These are phyloP conservation scores for Strobilomyces confusus DNA, from an alignment of 768 basidiomycete species.

Conservation along the genomic window DNA sequence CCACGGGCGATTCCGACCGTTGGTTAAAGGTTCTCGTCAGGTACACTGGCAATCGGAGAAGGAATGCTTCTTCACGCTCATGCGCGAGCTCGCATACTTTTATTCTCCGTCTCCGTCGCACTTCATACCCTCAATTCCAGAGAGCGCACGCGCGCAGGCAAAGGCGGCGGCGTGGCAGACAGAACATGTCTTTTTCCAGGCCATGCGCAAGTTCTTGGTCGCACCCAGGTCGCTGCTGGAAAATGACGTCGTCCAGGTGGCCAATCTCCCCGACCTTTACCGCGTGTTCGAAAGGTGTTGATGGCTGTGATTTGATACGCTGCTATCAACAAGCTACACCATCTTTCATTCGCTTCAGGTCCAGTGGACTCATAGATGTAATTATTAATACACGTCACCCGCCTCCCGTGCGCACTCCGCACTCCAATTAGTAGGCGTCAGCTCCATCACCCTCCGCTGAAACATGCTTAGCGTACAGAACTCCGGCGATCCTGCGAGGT, in stretches of 20 bases:
- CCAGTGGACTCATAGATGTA: no score
- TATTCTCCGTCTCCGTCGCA: slow-evolving; percentile 54
- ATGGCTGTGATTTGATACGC: slow-evolving; percentile 16
- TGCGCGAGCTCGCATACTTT: slow-evolving; percentile 89
- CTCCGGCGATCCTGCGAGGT: slow-evolving; percentile 65
- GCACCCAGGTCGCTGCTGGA: slow-evolving; percentile 67
- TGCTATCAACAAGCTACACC: no score
- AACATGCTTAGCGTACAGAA: slow-evolving; percentile 70
- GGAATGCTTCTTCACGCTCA: slow-evolving; percentile 81
- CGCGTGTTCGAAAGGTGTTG: slow-evolving; percentile 93
- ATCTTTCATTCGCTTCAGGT: no score
- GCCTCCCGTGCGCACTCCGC: slow-evolving; percentile 49
- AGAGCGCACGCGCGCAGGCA: slow-evolving; percentile 40
- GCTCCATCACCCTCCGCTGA: slow-evolving; percentile 54
- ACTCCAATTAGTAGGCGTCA: slow-evolving; percentile 65
- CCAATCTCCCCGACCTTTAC: slow-evolving; percentile 88
- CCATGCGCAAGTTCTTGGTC: slow-evolving; percentile 70
- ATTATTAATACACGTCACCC: no score
- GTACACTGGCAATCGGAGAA: slow-evolving; percentile 86
- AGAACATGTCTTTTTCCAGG: slow-evolving; percentile 87
- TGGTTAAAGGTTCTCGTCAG: slow-evolving; percentile 35
- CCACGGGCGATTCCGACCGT: neutral
- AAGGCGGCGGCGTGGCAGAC: slow-evolving; percentile 77
- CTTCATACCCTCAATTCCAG: slow-evolving; percentile 13
- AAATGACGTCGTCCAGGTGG: slow-evolving; percentile 78